These are phyloP conservation scores for Lactifluus volemus DNA, from an alignment of 768 basidiomycete species.

Conservation along the genomic window DNA sequence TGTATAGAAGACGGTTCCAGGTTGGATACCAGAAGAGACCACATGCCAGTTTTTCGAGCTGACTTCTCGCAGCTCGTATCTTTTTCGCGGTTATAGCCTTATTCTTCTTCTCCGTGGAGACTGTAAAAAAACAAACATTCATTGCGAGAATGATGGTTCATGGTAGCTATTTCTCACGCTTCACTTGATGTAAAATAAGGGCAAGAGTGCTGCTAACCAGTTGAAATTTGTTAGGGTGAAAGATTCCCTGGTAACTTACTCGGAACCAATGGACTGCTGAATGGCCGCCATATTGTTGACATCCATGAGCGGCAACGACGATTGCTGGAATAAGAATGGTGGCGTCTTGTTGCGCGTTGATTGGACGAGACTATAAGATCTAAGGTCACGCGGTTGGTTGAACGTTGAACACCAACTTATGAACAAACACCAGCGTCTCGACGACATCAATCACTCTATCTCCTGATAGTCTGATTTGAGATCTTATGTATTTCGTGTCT, in stretches of 20 bases:
- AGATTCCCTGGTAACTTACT: not conserved
- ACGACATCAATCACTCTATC: too few relatives aligned
- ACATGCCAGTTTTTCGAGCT: conserved; percentile 10
- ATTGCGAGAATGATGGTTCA: not conserved
- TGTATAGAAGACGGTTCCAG: not conserved
- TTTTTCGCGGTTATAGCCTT: not conserved
- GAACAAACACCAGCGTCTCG: too few relatives aligned
- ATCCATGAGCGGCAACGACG: not conserved
- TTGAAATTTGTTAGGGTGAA: not conserved
- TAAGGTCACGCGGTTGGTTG: too few relatives aligned
- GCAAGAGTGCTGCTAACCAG: not conserved
- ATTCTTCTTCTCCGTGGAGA: not conserved
- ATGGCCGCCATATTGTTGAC: not conserved
- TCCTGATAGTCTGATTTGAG: too few relatives aligned
- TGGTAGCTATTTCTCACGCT: not conserved
- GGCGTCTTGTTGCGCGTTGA: not conserved
- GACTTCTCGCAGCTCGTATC: conserved; percentile 2
- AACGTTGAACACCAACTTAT: too few relatives aligned
- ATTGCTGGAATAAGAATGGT: not conserved
- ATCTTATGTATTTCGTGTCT: too few relatives aligned
- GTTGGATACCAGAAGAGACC: not conserved
- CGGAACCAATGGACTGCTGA: not conserved
- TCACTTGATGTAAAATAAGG: conserved; percentile 6
- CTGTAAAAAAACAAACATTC: not conserved
- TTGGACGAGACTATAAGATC: not conserved